Percentiles rank a stretch among this genome's conserved stretches.
Conservation (phyloP, 116 monocot genomes). For the Iris pallida region DNA sequence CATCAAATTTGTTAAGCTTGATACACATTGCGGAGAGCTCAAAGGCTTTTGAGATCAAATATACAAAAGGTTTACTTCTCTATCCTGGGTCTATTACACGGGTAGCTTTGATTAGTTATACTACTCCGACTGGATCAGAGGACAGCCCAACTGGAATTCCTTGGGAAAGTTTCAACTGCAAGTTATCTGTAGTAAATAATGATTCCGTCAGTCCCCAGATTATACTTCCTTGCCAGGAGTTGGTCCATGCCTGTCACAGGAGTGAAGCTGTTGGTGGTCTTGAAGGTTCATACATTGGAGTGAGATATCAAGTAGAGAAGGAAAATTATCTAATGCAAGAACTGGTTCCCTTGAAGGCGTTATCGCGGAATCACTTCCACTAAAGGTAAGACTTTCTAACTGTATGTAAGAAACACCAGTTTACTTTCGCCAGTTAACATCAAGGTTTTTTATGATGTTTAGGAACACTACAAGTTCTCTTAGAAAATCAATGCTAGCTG, state of each 20-base stretch:
- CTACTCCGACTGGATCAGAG: conserved; percentile 6
- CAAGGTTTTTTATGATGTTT: not conserved
- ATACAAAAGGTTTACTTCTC: conserved; percentile 55
- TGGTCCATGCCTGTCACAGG: conserved; percentile 25
- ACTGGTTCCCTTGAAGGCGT: conserved; percentile 31
- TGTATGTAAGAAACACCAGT: not conserved
- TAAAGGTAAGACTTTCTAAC: conserved; percentile 37
- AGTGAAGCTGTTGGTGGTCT: conserved; percentile 2
- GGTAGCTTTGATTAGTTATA: conserved; percentile 46
- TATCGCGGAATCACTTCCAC: conserved; percentile 16
- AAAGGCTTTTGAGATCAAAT: conserved; percentile 48
- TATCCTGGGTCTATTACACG: conserved; percentile 47
- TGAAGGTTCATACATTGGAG: conserved; percentile 20
- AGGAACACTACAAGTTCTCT: not conserved
- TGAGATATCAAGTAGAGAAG: conserved; percentile 15
- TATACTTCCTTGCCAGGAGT: conserved; percentile 51
- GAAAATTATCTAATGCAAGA: conserved; percentile 30
- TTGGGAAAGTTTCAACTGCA: conserved; percentile 28
- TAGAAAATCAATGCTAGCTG: not conserved
- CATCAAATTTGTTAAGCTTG: conserved; percentile 33
- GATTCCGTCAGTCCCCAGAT: conserved; percentile 43
- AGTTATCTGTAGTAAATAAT: conserved; percentile 56
- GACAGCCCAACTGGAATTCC: conserved; percentile 12
- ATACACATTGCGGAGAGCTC: conserved; percentile 41
- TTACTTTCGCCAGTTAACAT: too few species aligned